A percentile compares a stretch with the other conserved stretches of the same genome.
These are phyloP conservation scores for Ceratocystis colombiana DNA, from an alignment of 2,329 filamentous ascomycete species.

Conservation along the genomic window DNA sequence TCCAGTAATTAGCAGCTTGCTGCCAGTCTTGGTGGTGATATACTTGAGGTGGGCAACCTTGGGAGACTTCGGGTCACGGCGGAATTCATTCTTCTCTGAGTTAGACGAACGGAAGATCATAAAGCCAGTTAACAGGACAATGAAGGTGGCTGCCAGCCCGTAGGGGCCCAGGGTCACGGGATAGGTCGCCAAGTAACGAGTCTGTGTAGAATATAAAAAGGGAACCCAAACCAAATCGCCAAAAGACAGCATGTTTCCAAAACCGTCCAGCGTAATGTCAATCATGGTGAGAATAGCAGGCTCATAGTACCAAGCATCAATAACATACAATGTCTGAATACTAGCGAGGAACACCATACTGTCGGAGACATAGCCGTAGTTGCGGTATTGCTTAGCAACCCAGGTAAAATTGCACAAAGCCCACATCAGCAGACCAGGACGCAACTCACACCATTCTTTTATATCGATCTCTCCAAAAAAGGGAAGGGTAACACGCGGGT, in stretches of 20 bases:
- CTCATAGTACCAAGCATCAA: constrained; percentile 82
- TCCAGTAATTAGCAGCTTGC: constrained; percentile 68
- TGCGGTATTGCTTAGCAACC: constrained; percentile 78
- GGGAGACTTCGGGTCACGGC: constrained; percentile 74
- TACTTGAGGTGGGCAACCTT: constrained; percentile 69
- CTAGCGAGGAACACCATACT: constrained; percentile 70
- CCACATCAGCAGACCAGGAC: constrained; percentile 88
- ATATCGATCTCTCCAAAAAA: constrained; percentile 79
- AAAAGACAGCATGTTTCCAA: constrained; percentile 90
- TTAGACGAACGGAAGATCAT: constrained; percentile 90
- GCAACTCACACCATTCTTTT: constrained; percentile 79
- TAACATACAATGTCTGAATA: constrained; percentile 70
- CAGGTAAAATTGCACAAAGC: constrained; percentile 75
- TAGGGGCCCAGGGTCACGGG: constrained; percentile 65
- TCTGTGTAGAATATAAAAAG: constrained; percentile 76
- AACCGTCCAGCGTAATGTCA: constrained; percentile 85
- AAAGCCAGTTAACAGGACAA: constrained; percentile 63
- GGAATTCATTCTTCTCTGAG: constrained; percentile 89
- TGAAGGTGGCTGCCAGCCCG: constrained; percentile 55
- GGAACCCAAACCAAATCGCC: constrained; percentile 90
- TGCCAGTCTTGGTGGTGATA: constrained; percentile 74
- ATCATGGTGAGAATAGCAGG: constrained; percentile 84
- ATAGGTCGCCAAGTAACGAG: constrained; percentile 72
- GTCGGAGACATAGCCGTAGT: constrained; percentile 72
- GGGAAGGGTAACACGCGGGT: constrained; percentile 71